Conservation (phyloP, 805 yeast genomes). For the Yamadazyma akitaensis region DNA sequence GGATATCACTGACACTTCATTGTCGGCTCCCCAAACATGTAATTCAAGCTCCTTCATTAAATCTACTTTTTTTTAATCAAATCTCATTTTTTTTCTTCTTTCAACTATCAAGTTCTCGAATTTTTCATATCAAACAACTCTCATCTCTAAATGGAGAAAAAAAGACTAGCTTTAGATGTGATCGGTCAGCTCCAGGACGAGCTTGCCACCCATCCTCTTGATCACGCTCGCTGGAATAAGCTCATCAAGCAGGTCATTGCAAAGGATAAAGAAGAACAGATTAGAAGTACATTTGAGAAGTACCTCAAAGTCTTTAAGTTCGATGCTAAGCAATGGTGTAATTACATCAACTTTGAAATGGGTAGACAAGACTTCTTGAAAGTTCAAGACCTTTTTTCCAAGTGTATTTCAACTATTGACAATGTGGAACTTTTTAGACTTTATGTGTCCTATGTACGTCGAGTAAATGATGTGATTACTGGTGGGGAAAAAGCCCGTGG, state of each 20-base stretch:
- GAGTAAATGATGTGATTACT: slow-evolving; percentile 64
- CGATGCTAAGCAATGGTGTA: slow-evolving; percentile 64
- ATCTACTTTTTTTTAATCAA: too few relatives aligned
- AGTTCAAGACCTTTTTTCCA: slow-evolving; percentile 64
- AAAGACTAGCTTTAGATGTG: slow-evolving; percentile 37
- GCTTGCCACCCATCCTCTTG: slow-evolving; percentile 49
- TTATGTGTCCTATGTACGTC: slow-evolving; percentile 76
- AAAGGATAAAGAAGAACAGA: slow-evolving; percentile 58
- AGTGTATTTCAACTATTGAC: slow-evolving; percentile 58
- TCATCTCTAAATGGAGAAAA: neutral
- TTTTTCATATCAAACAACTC: neutral
- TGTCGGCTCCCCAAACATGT: slow-evolving; percentile 52
- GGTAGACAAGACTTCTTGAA: slow-evolving; percentile 60
- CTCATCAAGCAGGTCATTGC: slow-evolving; percentile 47
- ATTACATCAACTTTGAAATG: slow-evolving; percentile 63
- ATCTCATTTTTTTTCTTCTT: too few relatives aligned
- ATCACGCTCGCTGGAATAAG: slow-evolving; percentile 55
- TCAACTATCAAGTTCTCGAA: too few relatives aligned
- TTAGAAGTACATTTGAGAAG: slow-evolving; percentile 54
- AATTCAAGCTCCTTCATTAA: slow-evolving; percentile 15
- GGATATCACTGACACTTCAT: slow-evolving; percentile 42
- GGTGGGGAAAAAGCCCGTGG: slow-evolving; percentile 81
- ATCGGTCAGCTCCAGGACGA: slow-evolving; percentile 59
- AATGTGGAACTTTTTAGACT: slow-evolving; percentile 70
- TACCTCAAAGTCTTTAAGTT: slow-evolving; percentile 65